Conservation (phyloP, 2,329 filamentous ascomycete genomes). For the Aotearoamyces nothofagi region DNA sequence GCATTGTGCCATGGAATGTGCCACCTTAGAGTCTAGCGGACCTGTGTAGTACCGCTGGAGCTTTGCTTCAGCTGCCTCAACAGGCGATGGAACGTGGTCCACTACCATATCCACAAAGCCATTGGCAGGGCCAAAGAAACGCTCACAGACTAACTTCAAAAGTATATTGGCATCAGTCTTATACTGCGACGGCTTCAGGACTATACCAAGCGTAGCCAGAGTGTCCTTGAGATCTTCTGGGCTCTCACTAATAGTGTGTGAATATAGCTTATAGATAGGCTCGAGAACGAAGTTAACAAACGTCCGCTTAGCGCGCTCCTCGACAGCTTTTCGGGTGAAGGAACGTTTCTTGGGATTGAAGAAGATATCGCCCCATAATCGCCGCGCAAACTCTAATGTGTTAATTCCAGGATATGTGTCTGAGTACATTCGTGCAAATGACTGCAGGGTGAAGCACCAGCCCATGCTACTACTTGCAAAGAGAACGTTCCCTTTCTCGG, state of each 20-base stretch:
- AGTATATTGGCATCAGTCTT: constrained; percentile 80
- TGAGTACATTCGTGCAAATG: constrained; percentile 93
- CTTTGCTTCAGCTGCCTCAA: constrained; percentile 60
- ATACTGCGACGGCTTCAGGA: constrained; percentile 82
- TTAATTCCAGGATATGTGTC: constrained; percentile 76
- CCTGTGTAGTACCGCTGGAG: constrained; percentile 87
- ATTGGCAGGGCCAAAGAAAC: constrained; percentile 82
- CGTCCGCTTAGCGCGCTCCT: constrained; percentile 66
- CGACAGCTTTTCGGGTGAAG: constrained; percentile 76
- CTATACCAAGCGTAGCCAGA: constrained; percentile 64
- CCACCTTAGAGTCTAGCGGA: constrained; percentile 68
- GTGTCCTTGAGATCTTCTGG: constrained; percentile 72
- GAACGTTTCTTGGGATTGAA: constrained; percentile 84
- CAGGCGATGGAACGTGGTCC: constrained; percentile 75
- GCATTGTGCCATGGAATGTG: constrained; percentile 64
- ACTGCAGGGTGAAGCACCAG: constrained; percentile 91
- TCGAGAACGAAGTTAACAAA: constrained; percentile 94
- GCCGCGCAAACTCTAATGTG: constrained; percentile 63
- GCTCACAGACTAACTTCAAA: constrained; percentile 77
- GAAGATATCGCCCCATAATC: constrained; percentile 94
- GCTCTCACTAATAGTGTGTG: constrained; percentile 83
- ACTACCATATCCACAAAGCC: constrained; percentile 96
- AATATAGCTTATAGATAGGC: constrained; percentile 95
- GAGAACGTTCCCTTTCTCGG: constrained; percentile 95
- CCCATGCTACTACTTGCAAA: constrained; percentile 89